Evolutionary conservation across 176 grass and related monocot species (phyloP).

Genomic region (Aegilops sharonensis): DNA sequence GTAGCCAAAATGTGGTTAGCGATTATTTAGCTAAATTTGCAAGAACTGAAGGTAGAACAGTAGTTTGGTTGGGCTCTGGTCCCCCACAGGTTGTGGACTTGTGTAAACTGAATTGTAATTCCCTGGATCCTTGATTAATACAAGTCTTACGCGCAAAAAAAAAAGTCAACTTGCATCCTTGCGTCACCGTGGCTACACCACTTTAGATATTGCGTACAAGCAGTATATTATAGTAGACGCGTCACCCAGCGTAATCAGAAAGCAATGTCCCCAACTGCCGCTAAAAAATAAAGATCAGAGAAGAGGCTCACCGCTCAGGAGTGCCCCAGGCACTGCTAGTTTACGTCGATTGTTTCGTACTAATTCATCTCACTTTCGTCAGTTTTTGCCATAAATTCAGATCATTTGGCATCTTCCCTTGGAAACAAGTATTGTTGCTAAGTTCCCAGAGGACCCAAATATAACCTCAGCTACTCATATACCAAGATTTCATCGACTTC

Average conservation of each 20-base stretch:
- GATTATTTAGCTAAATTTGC: too few relatives aligned
- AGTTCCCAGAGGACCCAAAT: too few relatives aligned
- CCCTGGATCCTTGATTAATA: too few relatives aligned
- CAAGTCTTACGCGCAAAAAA: too few relatives aligned
- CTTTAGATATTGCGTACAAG: neutral
- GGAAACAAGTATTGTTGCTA: neutral
- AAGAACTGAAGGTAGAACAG: too few relatives aligned
- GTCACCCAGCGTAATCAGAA: neutral
- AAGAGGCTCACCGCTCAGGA: neutral
- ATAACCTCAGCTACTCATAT: neutral
- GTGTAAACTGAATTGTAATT: too few relatives aligned
- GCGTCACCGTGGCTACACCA: neutral
- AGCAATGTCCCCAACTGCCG: neutral
- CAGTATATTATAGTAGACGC: too few relatives aligned
- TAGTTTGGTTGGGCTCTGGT: too few relatives aligned
- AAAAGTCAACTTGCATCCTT: constrained; percentile 11
- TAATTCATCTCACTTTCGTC: neutral
- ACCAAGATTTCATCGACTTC: too few relatives aligned
- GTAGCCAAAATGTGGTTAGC: too few relatives aligned
- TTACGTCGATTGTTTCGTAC: neutral
- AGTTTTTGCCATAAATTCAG: neutral
- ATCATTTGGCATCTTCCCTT: neutral
- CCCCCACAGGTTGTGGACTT: too few relatives aligned
- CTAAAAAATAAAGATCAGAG: neutral
- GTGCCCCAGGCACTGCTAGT: neutral